A percentile compares a stretch with the other conserved stretches of the same genome.
These are phyloP conservation scores for Basidiobolus meristosporus DNA, from an alignment of 371 early-diverging fungal species.

Conservation along the genomic window DNA sequence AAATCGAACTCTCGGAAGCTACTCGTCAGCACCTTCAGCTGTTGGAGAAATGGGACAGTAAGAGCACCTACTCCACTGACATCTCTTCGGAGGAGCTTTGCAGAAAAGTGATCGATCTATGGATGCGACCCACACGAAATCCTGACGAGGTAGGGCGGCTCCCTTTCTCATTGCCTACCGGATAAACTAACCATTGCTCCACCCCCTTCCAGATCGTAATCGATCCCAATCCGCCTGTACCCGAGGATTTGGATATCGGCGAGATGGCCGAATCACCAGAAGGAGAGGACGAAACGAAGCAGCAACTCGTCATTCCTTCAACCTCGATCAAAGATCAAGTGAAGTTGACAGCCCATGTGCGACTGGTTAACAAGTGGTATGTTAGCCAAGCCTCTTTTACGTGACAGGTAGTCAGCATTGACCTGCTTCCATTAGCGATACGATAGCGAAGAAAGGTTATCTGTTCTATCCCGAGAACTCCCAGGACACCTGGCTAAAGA, in stretches of 20 bases:
- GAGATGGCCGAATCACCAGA: not conserved
- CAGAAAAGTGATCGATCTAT: not conserved
- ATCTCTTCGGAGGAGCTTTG: not conserved
- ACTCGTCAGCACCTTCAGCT: conserved; percentile 9
- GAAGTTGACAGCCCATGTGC: conserved; percentile 31
- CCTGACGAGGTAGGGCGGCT: conserved; percentile 1
- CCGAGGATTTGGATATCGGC: not conserved
- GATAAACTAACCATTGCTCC: not conserved
- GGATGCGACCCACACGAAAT: not conserved
- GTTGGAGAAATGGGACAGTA: no score
- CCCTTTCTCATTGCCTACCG: not conserved
- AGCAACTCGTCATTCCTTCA: not conserved
- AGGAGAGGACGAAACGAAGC: not conserved
- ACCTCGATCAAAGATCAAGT: conserved; percentile 1
- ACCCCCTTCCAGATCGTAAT: not conserved
- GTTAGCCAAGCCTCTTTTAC: not conserved
- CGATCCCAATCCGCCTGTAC: no score
- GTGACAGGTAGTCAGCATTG: not conserved
- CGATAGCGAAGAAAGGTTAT: conserved; percentile 32
- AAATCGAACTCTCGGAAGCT: conserved; percentile 22
- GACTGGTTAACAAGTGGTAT: conserved; percentile 29
- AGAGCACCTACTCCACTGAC: not conserved
- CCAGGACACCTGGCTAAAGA: conserved; percentile 47
- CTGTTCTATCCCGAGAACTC: conserved; percentile 35
- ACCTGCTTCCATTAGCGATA: conserved; percentile 15